A percentile compares a stretch with the other conserved stretches of the same genome.
These are phyloP conservation scores for Populus nigra DNA, from an alignment of 345 rosid genomes.

Conservation along the genomic window DNA sequence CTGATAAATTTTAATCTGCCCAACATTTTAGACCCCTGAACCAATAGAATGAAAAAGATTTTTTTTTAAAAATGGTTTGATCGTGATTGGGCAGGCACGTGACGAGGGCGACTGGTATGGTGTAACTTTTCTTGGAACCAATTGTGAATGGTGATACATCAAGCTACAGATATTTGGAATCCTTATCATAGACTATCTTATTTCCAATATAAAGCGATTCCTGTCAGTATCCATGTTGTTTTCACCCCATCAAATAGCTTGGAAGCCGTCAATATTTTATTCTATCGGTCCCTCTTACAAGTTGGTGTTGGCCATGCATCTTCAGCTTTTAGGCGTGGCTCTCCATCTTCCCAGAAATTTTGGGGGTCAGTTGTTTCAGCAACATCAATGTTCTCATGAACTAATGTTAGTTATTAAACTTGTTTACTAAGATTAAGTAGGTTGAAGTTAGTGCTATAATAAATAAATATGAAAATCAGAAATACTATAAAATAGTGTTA, in stretches of 20 bases:
- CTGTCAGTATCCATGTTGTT: background rate
- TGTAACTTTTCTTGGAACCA: background rate
- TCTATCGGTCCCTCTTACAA: conserved; percentile 25
- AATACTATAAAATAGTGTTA: no score
- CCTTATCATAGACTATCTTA: conserved; percentile 18
- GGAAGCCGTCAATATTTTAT: conserved; percentile 7
- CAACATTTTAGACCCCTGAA: background rate
- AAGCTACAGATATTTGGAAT: conserved; percentile 18
- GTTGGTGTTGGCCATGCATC: conserved; percentile 14
- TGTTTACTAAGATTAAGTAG: no score
- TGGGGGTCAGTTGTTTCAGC: background rate
- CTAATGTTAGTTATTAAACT: no score
- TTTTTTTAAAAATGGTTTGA: background rate
- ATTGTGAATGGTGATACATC: conserved; percentile 3
- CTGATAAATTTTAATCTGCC: background rate
- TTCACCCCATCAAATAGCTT: background rate
- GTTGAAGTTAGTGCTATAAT: no score
- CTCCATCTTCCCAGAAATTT: background rate
- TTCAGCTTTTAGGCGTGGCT: background rate
- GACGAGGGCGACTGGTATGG: background rate
- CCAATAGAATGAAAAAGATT: background rate
- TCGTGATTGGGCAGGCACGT: conserved; percentile 8
- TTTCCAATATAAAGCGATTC: conserved; percentile 9
- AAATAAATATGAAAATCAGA: no score
- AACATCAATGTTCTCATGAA: background rate